Evolutionary conservation across 768 basidiomycete species (phyloP).

Genomic region (Glaciozyma antarctica): DNA sequence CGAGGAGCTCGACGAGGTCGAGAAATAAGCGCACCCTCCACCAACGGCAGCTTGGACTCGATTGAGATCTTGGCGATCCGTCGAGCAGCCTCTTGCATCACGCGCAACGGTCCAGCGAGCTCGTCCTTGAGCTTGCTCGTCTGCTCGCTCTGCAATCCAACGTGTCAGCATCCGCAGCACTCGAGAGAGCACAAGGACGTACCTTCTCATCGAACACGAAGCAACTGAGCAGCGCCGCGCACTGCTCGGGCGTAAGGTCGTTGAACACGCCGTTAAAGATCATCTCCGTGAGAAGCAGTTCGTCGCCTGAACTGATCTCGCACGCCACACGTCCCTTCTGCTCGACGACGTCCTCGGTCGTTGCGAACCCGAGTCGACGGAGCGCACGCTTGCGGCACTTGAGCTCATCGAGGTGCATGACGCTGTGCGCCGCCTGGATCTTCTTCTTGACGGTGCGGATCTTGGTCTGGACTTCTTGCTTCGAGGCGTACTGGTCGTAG

Average conservation of each 20-base stretch:
- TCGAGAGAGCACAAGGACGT: slow-evolving; percentile 17
- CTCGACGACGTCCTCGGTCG: slow-evolving; percentile 81
- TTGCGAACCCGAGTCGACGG: slow-evolving; percentile 82
- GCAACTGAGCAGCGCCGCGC: slow-evolving; percentile 86
- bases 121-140: slow-evolving; percentile 81
- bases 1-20: too few species aligned
- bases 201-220: slow-evolving; percentile 98
- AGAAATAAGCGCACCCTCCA: slow-evolving; percentile 48
- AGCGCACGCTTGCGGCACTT: slow-evolving; percentile 90
- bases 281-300: slow-evolving; percentile 87
- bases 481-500: slow-evolving; percentile 69
- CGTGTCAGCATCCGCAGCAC: not conserved
- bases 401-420: slow-evolving; percentile 91
- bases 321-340: slow-evolving; percentile 97
- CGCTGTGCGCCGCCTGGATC: slow-evolving; percentile 80
- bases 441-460: slow-evolving; percentile 72
- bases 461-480: slow-evolving; percentile 58
- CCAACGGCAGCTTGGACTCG: slow-evolving; percentile 77
- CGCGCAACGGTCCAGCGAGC: slow-evolving; percentile 77
- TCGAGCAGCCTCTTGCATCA: slow-evolving; percentile 90
- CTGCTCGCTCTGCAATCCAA: slow-evolving; percentile 61
- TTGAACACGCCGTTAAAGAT: slow-evolving; percentile 98
- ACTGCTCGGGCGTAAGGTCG: slow-evolving; percentile 75
- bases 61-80: slow-evolving; percentile 95
- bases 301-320: slow-evolving; percentile 95